A percentile compares a stretch with the other conserved stretches of the same genome.
These are phyloP conservation scores for Camelina neglecta DNA, from an alignment of 345 rosid genomes.

Conservation along the genomic window DNA sequence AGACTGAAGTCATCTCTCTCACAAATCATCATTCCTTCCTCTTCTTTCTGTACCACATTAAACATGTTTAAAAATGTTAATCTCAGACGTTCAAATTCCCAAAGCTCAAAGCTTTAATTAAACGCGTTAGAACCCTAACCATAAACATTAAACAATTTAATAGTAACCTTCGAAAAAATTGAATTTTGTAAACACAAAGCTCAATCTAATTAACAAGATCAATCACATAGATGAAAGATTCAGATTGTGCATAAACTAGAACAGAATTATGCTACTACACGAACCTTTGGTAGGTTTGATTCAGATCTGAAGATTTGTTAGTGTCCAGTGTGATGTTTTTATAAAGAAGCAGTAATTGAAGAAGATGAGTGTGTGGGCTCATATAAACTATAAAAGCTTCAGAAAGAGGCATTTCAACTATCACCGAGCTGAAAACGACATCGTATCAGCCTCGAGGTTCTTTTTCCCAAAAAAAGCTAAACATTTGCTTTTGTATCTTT, in stretches of 20 bases:
- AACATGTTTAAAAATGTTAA: neutral
- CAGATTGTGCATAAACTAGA: neutral
- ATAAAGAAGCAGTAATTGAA: conserved; percentile 21
- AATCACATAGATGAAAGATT: conserved; percentile 9
- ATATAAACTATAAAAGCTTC: neutral
- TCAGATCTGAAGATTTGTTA: conserved; percentile 35
- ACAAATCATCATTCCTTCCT: conserved; percentile 52
- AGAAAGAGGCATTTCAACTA: conserved; percentile 35
- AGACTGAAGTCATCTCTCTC: conserved; percentile 71
- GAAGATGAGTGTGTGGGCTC: conserved; percentile 12
- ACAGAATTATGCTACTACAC: conserved; percentile 1
- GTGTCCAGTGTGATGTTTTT: conserved; percentile 5
- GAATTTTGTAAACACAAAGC: conserved; percentile 8
- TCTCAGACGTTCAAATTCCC: neutral
- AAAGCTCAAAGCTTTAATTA: no score
- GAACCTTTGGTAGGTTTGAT: conserved; percentile 21
- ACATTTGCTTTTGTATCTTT: conserved; percentile 22
- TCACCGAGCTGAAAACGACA: conserved; percentile 9
- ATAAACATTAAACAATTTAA: neutral
- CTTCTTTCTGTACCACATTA: conserved; percentile 5
- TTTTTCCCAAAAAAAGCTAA: neutral
- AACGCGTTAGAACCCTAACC: neutral
- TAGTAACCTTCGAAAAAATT: neutral
- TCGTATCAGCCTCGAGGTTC: neutral
- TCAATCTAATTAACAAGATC: neutral